Percentiles rank a stretch among this genome's conserved stretches.
These are phyloP conservation scores for Cladophialophora psammophila DNA, from an alignment of 2,329 filamentous ascomycete genomes.

Conservation along the genomic window DNA sequence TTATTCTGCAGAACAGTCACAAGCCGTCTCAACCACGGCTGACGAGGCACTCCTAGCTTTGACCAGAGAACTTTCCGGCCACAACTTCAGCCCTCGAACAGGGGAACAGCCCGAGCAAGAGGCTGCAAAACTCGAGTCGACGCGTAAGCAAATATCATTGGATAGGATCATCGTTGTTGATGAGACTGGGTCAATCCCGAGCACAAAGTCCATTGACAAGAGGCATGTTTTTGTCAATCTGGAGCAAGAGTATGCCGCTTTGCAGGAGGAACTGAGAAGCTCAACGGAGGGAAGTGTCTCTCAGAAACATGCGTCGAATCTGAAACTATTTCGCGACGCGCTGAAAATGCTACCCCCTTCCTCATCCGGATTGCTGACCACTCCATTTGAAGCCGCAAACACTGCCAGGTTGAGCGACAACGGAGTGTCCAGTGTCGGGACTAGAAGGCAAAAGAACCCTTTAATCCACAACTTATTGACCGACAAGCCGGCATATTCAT, in stretches of 20 bases:
- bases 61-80: conserved; percentile 75
- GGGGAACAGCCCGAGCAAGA: conserved; percentile 54
- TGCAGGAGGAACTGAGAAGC: conserved; percentile 67
- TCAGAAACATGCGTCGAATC: conserved; percentile 42
- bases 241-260: conserved; percentile 81
- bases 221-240: conserved; percentile 91
- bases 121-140: conserved; percentile 49
- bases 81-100: conserved; percentile 58
- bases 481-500: conserved; percentile 90
- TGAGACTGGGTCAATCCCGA: conserved; percentile 81
- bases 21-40: conserved; percentile 58
- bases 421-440: conserved; percentile 58
- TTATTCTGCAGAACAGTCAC: conserved; percentile 61
- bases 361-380: conserved; percentile 88
- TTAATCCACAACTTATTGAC: conserved; percentile 95
- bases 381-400: conserved; percentile 79
- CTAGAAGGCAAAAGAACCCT: conserved; percentile 75
- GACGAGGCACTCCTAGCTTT: conserved; percentile 77
- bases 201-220: conserved; percentile 47
- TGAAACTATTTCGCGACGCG: conserved; percentile 73
- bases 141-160: conserved; percentile 66
- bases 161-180: conserved; percentile 91
- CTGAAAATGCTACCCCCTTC: conserved; percentile 80
- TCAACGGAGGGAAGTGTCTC: conserved; percentile 42
- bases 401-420: conserved; percentile 50